Evolutionary conservation across 768 basidiomycete species (phyloP).

Genomic region (Lactarius tabidus): DNA sequence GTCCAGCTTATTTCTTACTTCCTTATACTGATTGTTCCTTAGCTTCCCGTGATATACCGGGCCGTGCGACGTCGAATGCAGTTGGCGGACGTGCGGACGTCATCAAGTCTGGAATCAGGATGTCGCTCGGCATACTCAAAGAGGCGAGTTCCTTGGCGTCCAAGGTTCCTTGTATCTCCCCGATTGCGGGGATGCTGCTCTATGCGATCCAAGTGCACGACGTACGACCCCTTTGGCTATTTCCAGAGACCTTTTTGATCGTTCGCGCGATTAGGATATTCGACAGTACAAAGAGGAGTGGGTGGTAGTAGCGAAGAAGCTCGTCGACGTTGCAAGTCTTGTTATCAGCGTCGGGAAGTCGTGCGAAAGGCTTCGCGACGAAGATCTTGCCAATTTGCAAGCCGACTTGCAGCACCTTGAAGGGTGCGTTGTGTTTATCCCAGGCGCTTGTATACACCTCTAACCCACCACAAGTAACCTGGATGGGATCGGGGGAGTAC

Average conservation of each 20-base stretch:
- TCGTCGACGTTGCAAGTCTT: not conserved
- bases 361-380: not conserved
- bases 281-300: not conserved
- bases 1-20: not conserved
- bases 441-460: not conserved
- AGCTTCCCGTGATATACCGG: not conserved
- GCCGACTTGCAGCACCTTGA: not conserved
- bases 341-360: not conserved
- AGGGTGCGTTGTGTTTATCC: not conserved
- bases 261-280: conserved; percentile 1
- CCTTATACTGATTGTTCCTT: not conserved
- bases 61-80: not conserved
- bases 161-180: not conserved
- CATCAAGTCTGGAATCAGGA: not conserved
- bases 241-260: not conserved
- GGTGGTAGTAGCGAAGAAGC: not conserved
- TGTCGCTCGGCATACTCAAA: not conserved
- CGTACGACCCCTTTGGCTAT: not conserved
- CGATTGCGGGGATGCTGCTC: not conserved
- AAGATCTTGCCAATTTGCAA: not conserved
- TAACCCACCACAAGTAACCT: not conserved
- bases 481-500: not conserved
- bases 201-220: not conserved
- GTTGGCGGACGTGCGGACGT: not conserved
- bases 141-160: not conserved